Evolutionary conservation across 1,139 yeast species (phyloP), one percentile per base, ranked within the genome.

Genomic region (Nakaseomyces glabratus): DNA sequence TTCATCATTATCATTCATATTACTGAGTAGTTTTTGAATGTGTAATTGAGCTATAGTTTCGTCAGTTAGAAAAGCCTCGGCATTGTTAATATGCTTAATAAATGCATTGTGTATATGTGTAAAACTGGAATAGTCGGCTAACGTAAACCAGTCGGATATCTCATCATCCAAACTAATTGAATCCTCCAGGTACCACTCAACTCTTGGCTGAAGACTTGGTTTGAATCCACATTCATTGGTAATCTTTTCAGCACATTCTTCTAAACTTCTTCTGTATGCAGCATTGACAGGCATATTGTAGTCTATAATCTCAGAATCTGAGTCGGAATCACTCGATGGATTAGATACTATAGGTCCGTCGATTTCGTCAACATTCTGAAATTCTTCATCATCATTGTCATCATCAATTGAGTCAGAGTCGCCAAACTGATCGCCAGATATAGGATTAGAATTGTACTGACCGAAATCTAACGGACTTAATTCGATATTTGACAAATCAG

Each of bases 71-170:
- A 48, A 50, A 17, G 39, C 46, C 4, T 42, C 38, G 4, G 52
- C 49, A 18, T 50, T 47, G 4, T 34, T 22, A 1, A 43, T 44
- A 23, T 40, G 29, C 11, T 44, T 35, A 11, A 47, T 46, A 31
- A 53, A 54, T 20, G 44, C 36, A 10, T 35, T 28, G 21, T 41
- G 40, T 2, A 44, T 28, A 20, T 36, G 44, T 2, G 44, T 39
- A n/a, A 55, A 37, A 16, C 38, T 32, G 4, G 35, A 38, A 35
- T 71, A 62, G 50, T 80, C 90, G 31, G 63, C 57, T 28, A 51
- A 50, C 4, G 71, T 63, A 47, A 80, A 80, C 93, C 93, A 80
- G 34, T 76, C 79, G 26, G 66, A 63, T 14, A 79, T 42, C 44
- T 78, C 85, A 4, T 58, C 55, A 9, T 53, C 52, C 18, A 77